phyloP scores from a whole-genome alignment of 345 rosid species.

The Citrus trifoliata region DNA sequence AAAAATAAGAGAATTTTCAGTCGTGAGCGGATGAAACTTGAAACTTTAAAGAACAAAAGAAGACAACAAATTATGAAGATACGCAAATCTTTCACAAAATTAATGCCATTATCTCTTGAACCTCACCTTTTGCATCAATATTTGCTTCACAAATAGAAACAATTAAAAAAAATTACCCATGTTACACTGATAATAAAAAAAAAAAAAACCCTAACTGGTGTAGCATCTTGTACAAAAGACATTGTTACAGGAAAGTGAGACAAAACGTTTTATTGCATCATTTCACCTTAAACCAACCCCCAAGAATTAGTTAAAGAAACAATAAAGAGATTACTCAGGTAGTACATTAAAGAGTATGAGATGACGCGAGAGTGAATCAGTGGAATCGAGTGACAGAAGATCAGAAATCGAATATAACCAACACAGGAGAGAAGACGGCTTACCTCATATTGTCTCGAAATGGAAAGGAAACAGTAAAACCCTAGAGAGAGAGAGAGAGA shows the following conservation, averaged over 20 bases:
- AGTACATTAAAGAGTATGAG: background rate
- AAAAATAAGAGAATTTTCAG: background rate
- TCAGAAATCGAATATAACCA: background rate
- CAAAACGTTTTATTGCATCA: background rate
- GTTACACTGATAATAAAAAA: background rate
- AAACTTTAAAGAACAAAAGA: background rate
- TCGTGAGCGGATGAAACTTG: too few relatives aligned
- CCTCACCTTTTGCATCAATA: background rate
- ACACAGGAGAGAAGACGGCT: background rate
- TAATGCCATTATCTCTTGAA: background rate
- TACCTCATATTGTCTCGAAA: slow-evolving; percentile 36
- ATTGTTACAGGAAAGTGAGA: background rate
- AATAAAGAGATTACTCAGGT: background rate
- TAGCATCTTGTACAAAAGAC: background rate
- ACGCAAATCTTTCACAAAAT: background rate
- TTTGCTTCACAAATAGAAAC: background rate
- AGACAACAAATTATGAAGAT: background rate
- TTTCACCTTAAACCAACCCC: background rate
- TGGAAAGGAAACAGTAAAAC: slow-evolving; percentile 26
- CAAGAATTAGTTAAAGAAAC: background rate
- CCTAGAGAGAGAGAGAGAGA: slow-evolving; percentile 7
- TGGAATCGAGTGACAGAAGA: background rate
- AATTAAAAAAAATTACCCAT: too few relatives aligned
- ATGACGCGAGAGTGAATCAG: slow-evolving; percentile 6
- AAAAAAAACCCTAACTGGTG: background rate